Conservation (phyloP, 164 flowering plant species). For the Vitis cinerea region DNA sequence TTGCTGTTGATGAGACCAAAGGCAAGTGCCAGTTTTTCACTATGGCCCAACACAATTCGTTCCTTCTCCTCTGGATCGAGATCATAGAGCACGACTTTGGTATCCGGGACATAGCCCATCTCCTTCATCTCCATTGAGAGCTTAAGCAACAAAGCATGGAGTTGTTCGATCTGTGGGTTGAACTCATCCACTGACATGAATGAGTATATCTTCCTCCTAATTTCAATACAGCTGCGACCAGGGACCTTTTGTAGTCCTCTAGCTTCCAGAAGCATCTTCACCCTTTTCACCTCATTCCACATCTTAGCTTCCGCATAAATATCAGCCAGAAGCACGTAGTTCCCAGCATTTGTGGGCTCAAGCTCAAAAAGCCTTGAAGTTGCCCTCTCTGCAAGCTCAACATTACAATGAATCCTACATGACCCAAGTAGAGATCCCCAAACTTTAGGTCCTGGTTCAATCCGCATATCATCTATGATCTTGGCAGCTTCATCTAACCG, state of each 20-base stretch:
- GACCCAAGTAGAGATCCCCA: constrained; percentile 86
- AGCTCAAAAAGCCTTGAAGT: constrained; percentile 61
- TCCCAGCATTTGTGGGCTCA: constrained; percentile 77
- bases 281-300: constrained; percentile 67
- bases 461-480: constrained; percentile 55
- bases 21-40: constrained; percentile 81
- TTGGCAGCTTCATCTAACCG: constrained; percentile 62
- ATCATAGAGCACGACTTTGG: constrained; percentile 65
- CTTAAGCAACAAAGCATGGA: constrained; percentile 51
- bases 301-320: constrained; percentile 60
- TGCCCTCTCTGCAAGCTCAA: constrained; percentile 71
- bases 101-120: constrained; percentile 65
- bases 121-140: constrained; percentile 68
- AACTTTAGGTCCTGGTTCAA: constrained; percentile 64
- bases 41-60: constrained; percentile 64
- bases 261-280: constrained; percentile 51
- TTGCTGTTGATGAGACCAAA: constrained; percentile 70
- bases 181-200: constrained; percentile 58
- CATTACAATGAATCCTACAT: constrained; percentile 71
- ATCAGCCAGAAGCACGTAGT: constrained; percentile 73
- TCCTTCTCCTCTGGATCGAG: constrained; percentile 68
- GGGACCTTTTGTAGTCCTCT: constrained; percentile 55
- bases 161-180: constrained; percentile 55
- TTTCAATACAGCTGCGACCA: constrained; percentile 75
- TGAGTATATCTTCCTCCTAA: constrained; percentile 47